These are phyloP conservation scores for Jacaranda copaia DNA, from an alignment of 257 asterid genomes.

Conservation along the genomic window DNA sequence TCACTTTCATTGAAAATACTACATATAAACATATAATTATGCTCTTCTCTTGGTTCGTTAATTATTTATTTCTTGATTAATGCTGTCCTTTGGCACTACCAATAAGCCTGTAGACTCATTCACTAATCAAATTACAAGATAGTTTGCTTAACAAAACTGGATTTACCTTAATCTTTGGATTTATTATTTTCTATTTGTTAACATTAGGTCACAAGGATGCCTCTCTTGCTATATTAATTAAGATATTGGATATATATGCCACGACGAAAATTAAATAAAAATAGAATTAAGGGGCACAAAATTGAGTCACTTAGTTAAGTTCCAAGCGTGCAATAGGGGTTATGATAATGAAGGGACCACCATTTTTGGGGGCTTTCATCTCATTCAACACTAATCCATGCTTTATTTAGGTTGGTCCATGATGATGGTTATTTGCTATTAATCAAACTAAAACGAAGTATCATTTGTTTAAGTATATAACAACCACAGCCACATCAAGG, in stretches of 20 bases:
- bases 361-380: constrained; percentile 34
- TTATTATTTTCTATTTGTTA: constrained; percentile 38
- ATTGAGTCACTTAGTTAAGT: constrained; percentile 31
- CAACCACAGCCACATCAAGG: constrained; percentile 12
- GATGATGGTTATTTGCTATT: constrained; percentile 30
- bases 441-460: constrained; percentile 8
- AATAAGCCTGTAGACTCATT: neutral
- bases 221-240: constrained; percentile 22
- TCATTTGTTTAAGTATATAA: neutral
- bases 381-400: constrained; percentile 32
- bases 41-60: no score
- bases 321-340: constrained; percentile 56
- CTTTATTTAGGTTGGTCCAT: constrained; percentile 42
- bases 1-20: constrained; percentile 16
- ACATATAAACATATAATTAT: neutral
- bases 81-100: neutral
- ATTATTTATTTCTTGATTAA: no score
- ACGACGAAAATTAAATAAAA: constrained; percentile 13
- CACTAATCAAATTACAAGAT: no score
- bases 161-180: constrained; percentile 14
- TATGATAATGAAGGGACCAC: constrained; percentile 54
- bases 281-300: constrained; percentile 6
- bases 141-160: no score
- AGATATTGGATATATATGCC: neutral
- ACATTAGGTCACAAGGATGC: constrained; percentile 36